Percentiles rank a stretch among this genome's conserved stretches.
These are phyloP conservation scores for Laguncularia racemosa DNA, from an alignment of 345 rosid species.

Conservation along the genomic window DNA sequence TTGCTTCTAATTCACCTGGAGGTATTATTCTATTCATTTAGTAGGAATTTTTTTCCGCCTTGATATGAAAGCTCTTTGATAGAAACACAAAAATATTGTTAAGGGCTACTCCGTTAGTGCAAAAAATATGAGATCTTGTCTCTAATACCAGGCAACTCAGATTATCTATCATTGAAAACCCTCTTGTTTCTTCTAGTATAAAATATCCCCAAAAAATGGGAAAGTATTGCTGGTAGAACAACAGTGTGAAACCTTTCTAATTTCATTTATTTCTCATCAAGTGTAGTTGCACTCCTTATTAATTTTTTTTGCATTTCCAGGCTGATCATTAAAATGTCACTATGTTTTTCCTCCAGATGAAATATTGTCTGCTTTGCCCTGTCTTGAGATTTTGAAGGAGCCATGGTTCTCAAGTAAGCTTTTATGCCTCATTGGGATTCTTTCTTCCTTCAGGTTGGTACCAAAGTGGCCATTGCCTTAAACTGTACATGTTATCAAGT, in stretches of 20 bases:
- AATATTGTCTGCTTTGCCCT: constrained; percentile 35
- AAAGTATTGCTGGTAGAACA: no score
- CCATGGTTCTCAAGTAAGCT: constrained; percentile 85
- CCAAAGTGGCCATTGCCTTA: constrained; percentile 5
- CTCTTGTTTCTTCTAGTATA: no score
- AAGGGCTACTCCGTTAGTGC: no score
- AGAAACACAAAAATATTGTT: no score
- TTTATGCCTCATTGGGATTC: constrained; percentile 60
- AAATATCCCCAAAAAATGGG: no score
- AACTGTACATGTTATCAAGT: background rate
- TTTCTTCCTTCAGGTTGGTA: constrained; percentile 77
- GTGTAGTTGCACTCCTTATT: background rate
- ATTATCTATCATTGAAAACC: no score
- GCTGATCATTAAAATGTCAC: background rate
- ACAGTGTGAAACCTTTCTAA: no score
- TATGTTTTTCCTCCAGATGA: constrained; percentile 38
- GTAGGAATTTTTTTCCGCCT: background rate
- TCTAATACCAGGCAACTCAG: no score
- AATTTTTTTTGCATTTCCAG: background rate
- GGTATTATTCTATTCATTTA: constrained; percentile 39
- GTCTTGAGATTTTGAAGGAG: constrained; percentile 46
- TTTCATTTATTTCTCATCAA: no score
- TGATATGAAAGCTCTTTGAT: background rate
- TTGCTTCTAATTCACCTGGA: constrained; percentile 32
- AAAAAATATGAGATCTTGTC: no score